phyloP scores from a whole-genome alignment of 345 rosid species.

The Aethionema arabicum region DNA sequence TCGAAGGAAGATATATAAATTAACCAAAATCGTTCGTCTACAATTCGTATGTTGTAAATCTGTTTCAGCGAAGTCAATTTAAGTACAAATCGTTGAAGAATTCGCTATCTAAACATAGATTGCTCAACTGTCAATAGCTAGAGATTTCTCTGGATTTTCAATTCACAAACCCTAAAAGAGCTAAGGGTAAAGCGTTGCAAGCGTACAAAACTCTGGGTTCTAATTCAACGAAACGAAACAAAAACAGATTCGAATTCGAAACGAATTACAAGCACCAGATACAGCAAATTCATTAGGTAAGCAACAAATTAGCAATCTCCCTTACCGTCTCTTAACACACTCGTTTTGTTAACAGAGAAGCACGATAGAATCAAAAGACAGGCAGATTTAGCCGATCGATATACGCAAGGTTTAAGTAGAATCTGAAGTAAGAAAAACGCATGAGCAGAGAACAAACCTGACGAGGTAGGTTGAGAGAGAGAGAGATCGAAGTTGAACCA shows the following conservation, averaged over 20 bases:
- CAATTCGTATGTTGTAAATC: neutral
- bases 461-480: neutral
- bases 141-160: too few relatives aligned
- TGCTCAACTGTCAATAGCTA: neutral
- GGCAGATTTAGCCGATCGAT: constrained; percentile 3
- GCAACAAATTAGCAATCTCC: neutral
- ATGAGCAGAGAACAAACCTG: constrained; percentile 23
- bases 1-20: neutral
- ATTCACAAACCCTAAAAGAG: too few relatives aligned
- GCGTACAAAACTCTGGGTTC: neutral
- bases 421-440: too few relatives aligned
- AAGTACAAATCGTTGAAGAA: constrained; percentile 2
- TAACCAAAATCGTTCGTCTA: neutral
- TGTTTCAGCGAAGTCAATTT: constrained; percentile 8
- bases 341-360: neutral
- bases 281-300: neutral
- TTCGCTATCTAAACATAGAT: constrained; percentile 21
- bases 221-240: constrained; percentile 1
- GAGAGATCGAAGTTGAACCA: neutral
- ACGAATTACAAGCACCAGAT: neutral
- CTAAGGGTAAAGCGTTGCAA: too few relatives aligned
- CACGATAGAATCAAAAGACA: neutral
- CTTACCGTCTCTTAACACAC: too few relatives aligned
- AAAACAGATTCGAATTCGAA: constrained; percentile 17
- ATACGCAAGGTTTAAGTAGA: constrained; percentile 8